These are phyloP conservation scores for Amanita molliuscula DNA, from an alignment of 768 basidiomycete species.

Conservation along the genomic window DNA sequence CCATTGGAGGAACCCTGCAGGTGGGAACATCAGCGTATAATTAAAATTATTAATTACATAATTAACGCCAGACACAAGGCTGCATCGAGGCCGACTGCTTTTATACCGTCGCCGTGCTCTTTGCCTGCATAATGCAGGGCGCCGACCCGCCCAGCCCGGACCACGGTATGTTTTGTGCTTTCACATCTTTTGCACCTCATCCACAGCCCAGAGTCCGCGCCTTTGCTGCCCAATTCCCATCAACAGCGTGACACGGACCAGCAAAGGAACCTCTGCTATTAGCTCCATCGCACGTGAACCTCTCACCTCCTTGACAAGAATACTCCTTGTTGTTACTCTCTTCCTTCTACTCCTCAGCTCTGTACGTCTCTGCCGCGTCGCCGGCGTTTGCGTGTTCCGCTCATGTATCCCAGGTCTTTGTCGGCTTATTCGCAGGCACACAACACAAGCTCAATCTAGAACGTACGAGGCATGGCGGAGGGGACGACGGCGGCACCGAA, in stretches of 20 bases:
- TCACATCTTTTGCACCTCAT: slow-evolving; percentile 6
- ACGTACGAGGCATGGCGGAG: slow-evolving; percentile 23
- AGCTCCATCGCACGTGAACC: slow-evolving; percentile 60
- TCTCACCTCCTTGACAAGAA: slow-evolving; percentile 74
- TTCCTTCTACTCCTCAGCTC: slow-evolving; percentile 73
- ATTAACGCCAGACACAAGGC: slow-evolving; percentile 10
- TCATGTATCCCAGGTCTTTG: slow-evolving; percentile 48
- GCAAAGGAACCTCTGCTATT: slow-evolving; percentile 17
- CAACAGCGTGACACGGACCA: slow-evolving; percentile 22
- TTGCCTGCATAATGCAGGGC: slow-evolving; percentile 36
- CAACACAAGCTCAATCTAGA: slow-evolving; percentile 63
- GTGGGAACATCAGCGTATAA: not conserved
- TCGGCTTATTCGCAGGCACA: slow-evolving; percentile 87
- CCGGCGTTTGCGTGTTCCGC: not conserved
- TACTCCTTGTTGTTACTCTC: slow-evolving; percentile 67
- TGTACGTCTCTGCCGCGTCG: slow-evolving; percentile 18
- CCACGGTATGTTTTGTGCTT: slow-evolving; percentile 31
- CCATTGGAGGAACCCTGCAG: not conserved
- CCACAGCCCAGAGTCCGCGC: slow-evolving; percentile 47
- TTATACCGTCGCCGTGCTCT: slow-evolving; percentile 5
- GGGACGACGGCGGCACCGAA: slow-evolving; percentile 13
- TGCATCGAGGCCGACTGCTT: slow-evolving; percentile 9
- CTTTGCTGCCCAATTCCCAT: slow-evolving; percentile 42
- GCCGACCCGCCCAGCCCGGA: slow-evolving; percentile 44
- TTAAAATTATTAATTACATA: too few relatives aligned